These are phyloP conservation scores for Erodium texanum DNA, from an alignment of 441 rosid species.

Conservation along the genomic window DNA sequence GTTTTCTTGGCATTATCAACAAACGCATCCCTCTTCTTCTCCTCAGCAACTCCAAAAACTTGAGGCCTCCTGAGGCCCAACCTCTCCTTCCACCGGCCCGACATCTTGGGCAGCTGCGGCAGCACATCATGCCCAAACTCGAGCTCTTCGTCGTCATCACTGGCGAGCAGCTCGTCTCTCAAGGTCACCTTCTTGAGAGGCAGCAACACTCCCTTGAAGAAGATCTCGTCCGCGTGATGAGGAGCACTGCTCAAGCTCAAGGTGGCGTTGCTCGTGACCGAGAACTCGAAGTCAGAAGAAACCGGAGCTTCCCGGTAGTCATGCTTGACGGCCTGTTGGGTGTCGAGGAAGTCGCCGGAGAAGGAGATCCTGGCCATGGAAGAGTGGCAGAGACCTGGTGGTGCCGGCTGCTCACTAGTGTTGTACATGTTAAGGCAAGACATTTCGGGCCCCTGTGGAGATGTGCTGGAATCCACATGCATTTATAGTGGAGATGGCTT, in stretches of 20 bases:
- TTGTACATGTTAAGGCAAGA: constrained; percentile 36
- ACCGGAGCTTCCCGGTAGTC: constrained; percentile 88
- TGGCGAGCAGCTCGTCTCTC: constrained; percentile 42
- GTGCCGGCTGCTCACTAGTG: constrained; percentile 19
- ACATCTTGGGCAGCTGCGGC: constrained; percentile 29
- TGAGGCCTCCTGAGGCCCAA: constrained; percentile 32
- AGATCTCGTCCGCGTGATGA: constrained; percentile 60
- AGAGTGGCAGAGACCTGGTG: constrained; percentile 12
- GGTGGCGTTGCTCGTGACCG: constrained; percentile 31
- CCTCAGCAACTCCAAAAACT: constrained; percentile 1
- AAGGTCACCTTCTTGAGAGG: constrained; percentile 58
- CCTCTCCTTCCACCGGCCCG: constrained; percentile 73
- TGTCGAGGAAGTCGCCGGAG: constrained; percentile 75
- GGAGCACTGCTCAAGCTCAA: constrained; percentile 27
- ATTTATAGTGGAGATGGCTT: constrained; percentile 28
- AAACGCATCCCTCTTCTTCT: background rate
- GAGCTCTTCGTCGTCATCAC: constrained; percentile 23
- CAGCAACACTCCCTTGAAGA: constrained; percentile 66
- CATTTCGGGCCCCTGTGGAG: constrained; percentile 7
- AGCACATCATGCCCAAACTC: constrained; percentile 10
- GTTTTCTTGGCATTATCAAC: background rate
- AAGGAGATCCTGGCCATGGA: constrained; percentile 79
- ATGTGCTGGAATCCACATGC: constrained; percentile 29
- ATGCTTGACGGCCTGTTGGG: constrained; percentile 33
- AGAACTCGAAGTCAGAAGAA: constrained; percentile 78